A percentile compares a stretch with the other conserved stretches of the same genome.
Conservation (phyloP, 805 yeast species). For the Schwanniomyces pseudopolymorphus region DNA sequence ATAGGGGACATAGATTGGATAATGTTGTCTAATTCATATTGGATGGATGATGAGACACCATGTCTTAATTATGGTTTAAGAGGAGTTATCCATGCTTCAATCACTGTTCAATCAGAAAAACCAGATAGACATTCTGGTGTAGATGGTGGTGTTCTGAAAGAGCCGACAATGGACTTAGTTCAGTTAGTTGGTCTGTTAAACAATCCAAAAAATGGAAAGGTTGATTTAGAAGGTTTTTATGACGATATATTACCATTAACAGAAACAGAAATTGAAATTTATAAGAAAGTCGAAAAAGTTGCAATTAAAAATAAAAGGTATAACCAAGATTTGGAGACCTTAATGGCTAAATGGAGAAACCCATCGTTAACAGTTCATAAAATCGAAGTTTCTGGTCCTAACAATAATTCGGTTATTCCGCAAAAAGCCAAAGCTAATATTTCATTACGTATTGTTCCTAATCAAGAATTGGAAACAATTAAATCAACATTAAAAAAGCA, state of each 20-base stretch:
- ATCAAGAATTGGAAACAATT: constrained; percentile 65
- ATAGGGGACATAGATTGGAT: constrained; percentile 82
- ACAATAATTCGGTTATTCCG: constrained; percentile 87
- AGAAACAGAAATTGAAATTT: constrained; percentile 56
- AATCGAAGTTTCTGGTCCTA: constrained; percentile 85
- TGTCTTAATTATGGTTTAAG: constrained; percentile 92
- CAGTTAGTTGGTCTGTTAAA: constrained; percentile 67
- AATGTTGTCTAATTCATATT: constrained; percentile 83
- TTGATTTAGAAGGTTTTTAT: constrained; percentile 71
- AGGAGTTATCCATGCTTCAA: constrained; percentile 82
- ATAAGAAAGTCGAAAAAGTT: constrained; percentile 55
- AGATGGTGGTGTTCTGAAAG: constrained; percentile 87
- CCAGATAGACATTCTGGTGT: constrained; percentile 97
- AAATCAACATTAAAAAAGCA: constrained; percentile 49
- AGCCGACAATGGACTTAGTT: constrained; percentile 85
- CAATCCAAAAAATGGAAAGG: constrained; percentile 35
- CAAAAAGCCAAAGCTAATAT: constrained; percentile 71
- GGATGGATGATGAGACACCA: constrained; percentile 88
- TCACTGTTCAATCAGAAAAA: constrained; percentile 65
- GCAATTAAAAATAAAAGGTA: constrained; percentile 32
- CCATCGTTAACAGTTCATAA: constrained; percentile 90
- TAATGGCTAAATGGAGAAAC: constrained; percentile 81
- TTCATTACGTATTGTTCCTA: constrained; percentile 87
- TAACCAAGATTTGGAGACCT: constrained; percentile 39
- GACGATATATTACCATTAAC: constrained; percentile 62